phyloP scores from a whole-genome alignment of 129 eudicot species.

The Flaveria bidentis region DNA sequence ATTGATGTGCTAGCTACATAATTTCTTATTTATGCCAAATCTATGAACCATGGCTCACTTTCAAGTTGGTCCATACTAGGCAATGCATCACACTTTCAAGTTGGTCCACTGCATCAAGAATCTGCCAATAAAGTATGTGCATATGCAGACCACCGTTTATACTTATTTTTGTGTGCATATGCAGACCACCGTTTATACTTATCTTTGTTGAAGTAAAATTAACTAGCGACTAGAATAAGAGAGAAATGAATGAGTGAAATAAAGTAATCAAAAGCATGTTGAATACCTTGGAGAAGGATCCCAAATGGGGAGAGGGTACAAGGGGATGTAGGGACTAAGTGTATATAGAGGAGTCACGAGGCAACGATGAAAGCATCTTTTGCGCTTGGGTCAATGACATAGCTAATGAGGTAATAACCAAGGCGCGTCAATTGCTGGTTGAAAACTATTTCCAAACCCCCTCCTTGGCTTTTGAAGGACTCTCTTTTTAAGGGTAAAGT shows the following conservation, averaged over 20 bases:
- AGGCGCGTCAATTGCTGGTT: conserved; percentile 61
- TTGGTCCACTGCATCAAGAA: neutral
- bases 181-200: too few species aligned
- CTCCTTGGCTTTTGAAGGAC: conserved; percentile 42
- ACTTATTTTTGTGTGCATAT: too few species aligned
- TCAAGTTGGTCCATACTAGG: neutral
- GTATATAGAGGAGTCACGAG: neutral
- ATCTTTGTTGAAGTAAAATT: neutral
- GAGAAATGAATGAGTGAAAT: too few species aligned
- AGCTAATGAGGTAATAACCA: conserved; percentile 51
- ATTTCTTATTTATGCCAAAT: neutral
- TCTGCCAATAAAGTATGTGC: too few species aligned
- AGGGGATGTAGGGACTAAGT: neutral
- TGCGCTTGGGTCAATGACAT: conserved; percentile 42
- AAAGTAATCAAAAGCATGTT: neutral
- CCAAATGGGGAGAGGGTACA: conserved; percentile 20
- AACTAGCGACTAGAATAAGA: neutral
- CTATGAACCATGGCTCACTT: conserved; percentile 5
- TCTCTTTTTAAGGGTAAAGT: conserved; percentile 24
- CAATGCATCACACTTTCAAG: neutral
- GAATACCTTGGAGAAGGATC: conserved; percentile 6
- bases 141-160: too few species aligned
- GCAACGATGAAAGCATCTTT: neutral
- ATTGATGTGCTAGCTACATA: neutral
- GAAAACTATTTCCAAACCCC: conserved; percentile 64